Evolutionary conservation across 2,329 filamentous ascomycete genomes (phyloP).

Genomic region (Truncatella angustata): DNA sequence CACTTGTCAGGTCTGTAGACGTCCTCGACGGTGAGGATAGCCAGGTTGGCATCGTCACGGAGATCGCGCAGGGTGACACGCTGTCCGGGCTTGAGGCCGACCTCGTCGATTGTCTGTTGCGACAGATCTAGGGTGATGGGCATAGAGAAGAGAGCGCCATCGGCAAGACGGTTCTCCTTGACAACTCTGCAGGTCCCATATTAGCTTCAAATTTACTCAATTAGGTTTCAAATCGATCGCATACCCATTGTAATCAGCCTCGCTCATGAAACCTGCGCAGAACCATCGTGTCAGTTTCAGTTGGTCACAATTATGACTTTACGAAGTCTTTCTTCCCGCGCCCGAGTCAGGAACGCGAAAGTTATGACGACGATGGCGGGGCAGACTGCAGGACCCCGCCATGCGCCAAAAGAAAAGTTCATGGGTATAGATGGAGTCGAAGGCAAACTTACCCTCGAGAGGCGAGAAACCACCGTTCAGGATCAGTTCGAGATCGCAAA

Average conservation of each 20-base stretch:
- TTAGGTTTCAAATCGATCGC: constrained; percentile 1
- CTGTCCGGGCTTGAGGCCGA: constrained; percentile 74
- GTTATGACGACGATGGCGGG: constrained; percentile 13
- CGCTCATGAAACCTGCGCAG: constrained; percentile 82
- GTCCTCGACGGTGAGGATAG: constrained; percentile 93
- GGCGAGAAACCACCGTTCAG: constrained; percentile 98
- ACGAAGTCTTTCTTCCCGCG: neutral
- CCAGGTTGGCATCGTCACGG: constrained; percentile 92
- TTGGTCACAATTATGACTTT: neutral
- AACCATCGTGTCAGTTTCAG: constrained; percentile 24
- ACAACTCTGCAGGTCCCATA: constrained; percentile 65
- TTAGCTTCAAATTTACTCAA: constrained; percentile 25
- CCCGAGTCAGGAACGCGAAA: neutral
- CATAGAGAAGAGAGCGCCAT: constrained; percentile 92
- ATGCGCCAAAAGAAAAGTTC: neutral
- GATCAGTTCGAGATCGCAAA: constrained; percentile 96
- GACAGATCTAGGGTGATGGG: constrained; percentile 91
- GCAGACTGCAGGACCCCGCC: neutral
- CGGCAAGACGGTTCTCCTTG: constrained; percentile 78
- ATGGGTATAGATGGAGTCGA: constrained; percentile 1
- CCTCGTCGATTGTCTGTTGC: constrained; percentile 69
- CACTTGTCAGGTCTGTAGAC: constrained; percentile 96
- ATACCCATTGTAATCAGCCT: constrained; percentile 94
- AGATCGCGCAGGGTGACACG: constrained; percentile 90
- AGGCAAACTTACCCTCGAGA: constrained; percentile 72